Conservation (phyloP, 768 basidiomycete species). For the Sporobolomyces pararoseus region DNA sequence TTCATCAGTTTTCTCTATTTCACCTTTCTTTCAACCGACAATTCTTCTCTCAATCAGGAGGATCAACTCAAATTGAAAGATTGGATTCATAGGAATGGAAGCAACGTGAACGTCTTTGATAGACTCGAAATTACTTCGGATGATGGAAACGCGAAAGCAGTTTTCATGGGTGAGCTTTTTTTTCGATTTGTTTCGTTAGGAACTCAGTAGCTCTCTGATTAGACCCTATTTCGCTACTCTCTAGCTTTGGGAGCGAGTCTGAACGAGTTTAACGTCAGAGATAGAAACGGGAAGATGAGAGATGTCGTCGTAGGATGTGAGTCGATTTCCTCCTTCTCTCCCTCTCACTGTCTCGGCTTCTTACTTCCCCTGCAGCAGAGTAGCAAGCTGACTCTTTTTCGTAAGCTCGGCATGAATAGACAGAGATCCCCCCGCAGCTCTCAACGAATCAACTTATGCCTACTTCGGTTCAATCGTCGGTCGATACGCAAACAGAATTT, state of each 20-base stretch:
- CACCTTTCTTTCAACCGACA: neutral
- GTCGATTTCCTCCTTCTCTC: neutral
- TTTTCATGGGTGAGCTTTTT: slow-evolving; percentile 14
- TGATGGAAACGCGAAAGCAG: neutral
- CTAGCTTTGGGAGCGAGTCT: slow-evolving; percentile 20
- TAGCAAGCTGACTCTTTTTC: too few relatives aligned
- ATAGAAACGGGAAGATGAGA: neutral
- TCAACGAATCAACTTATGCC: neutral
- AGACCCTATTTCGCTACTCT: too few relatives aligned
- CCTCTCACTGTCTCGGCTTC: neutral
- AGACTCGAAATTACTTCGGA: neutral
- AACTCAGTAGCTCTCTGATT: neutral
- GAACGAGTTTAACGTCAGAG: slow-evolving; percentile 16
- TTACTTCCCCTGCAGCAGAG: neutral
- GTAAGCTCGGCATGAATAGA: neutral
- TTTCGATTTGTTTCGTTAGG: too few relatives aligned
- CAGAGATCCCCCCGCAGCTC: neutral
- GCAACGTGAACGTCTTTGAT: slow-evolving; percentile 23
- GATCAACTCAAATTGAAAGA: neutral
- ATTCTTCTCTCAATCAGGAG: neutral
- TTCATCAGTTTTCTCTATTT: neutral
- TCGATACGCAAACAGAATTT: slow-evolving; percentile 26
- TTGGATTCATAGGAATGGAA: slow-evolving; percentile 7
- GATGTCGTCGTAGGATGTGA: slow-evolving; percentile 24
- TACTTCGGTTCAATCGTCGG: slow-evolving; percentile 28